Evolutionary conservation across 148 eudicot genomes (phyloP), one percentile per base, ranked within the genome.

Genomic region (Suaeda aralocaspica): DNA sequence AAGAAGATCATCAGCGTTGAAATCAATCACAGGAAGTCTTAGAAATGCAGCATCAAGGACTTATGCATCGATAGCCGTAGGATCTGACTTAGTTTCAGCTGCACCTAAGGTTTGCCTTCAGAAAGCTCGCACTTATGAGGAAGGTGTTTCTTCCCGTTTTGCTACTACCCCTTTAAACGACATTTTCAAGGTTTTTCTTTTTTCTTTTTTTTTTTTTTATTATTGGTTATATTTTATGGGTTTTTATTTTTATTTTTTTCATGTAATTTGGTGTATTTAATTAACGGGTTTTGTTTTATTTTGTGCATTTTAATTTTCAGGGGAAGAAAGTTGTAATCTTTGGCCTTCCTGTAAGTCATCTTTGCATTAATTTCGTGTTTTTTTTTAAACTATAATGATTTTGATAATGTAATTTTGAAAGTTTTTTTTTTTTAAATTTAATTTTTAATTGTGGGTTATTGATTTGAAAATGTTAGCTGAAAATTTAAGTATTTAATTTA

Each of bases 41-140:
- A 70, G 53, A 73, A 2, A 68, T 1, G 79, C 76, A 3, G 79
- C 84, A 16, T 68, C 64, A 11, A 80, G 96, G 74, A 72, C 85
- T 16, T 94, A 72, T 76, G 88, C 93, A 0, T 89, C 99, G 19
- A 39, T 91, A 60, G 73, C 91, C 4, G 99, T 82, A 8, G 99
- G 97, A 18, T 77, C 87, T 9, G 93, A 94, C 66, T 79, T 94
- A 30, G 79, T 89, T 21, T 82, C 96, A 55, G 86, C 99, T 66
- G 92, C 97, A 34, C 88, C 91, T 2, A 66, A 82, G 74, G 90
- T 86, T 60, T 80, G 97, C 68, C 97, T 94, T 44, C 97, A 89
- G 76, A 94, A 89, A 61, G 99, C 99, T 79, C 85, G 99, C 28
- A 72, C 81, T 56, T 94, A 96, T 91, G 96, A 94, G 60, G 97